Evolutionary conservation across 2,329 filamentous ascomycete species (phyloP), one percentile per base, ranked within the genome.

Genomic region (Xylariaceae sp.): DNA sequence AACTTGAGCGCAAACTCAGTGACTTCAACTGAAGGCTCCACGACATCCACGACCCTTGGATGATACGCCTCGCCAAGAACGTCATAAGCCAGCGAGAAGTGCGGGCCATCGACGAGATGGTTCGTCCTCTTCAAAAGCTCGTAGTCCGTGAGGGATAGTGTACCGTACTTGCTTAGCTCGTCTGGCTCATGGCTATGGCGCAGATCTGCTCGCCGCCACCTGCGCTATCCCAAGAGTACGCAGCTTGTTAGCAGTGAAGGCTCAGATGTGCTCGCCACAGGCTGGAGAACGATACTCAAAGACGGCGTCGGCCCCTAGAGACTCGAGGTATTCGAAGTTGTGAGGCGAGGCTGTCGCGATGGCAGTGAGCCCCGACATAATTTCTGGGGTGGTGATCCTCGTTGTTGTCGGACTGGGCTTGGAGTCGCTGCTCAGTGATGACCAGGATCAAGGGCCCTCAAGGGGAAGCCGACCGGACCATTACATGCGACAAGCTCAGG

Each of bases 301-400:
- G 37, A 59, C 59, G 27, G 47, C 51, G 40, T 52, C 50, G 3
- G 57, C 63, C 40, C 63, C 60, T 14, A 65, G 53, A n/a, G 53
- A 53, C 41, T 57, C 58, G 16, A 68, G 49, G 37, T 64, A 62
- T 16, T 63, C 64, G 43, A 64, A 64, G 53, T 69, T 64, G 42
- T 42, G 46, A 6, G 64, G 62, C 8, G 70, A 70, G 14, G 62
- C 55, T 0, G 69, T 72, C 0, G 69, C 54, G 14, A 69, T 54
- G 5, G 72, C 66, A n/a, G 44, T 59, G 39, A 63, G 63, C 19
- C 67, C 69, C 11, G 66, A 67, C 12, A 65, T 56, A n/a, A n/a
- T n/a, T n/a, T n/a, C n/a, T n/a, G n/a, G n/a, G n/a, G n/a, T n/a
- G n/a, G n/a, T n/a, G n/a, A n/a, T n/a, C n/a, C n/a, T n/a, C n/a